Evolutionary conservation across 2,329 filamentous ascomycete genomes (phyloP), one percentile per base, ranked within the genome.

Genomic region (Stemphylium lycopersici): DNA sequence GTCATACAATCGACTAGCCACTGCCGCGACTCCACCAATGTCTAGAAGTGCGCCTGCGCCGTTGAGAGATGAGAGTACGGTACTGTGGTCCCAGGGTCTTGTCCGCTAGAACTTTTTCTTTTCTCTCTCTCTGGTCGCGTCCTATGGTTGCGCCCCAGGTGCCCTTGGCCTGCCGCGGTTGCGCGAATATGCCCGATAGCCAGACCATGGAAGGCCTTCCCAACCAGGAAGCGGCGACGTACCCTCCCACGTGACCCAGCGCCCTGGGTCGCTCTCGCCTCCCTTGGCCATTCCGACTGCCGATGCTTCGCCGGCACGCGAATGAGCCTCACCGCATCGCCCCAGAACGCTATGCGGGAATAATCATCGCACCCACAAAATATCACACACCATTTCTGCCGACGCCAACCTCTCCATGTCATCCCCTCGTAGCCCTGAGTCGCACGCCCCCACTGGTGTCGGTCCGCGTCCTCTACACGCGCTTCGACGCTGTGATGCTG

Each of bases 241-340:
- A n/a, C 6, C 6, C 2, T 20, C 3, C n/a, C 45, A 49, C 46
- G 50, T 46, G 43, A 48, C 44, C 15, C 29, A 10, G 16, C 37
- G 13, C 42, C 49, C 34, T 38, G 26, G 33, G 36, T 26, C 31
- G 12, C 51, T 32, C 52, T 22, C 39, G 12, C n/a, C 22, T 24
- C 22, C 22, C 22, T 24, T 24, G 22, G 22, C 22, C 6, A 24
- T 24, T 24, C 22, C 22, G 22, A 55, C 53, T 63, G 61, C 61
- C 61, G 55, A 63, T 61, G 55, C 58, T 50, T 62, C 57, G 57
- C 59, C 59, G 59, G 59, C 49, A 32, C 38, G 26, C 57, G 41
- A 51, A 40, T 32, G 53, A 57, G 52, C 53, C 56, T 41, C 53
- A 57, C 41, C 51, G 52, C 52, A 53, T 40, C 41, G 22, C 43